A percentile compares a stretch with the other conserved stretches of the same genome.
Conservation (phyloP, 208 protist genomes). For the Leishmania turanica region DNA sequence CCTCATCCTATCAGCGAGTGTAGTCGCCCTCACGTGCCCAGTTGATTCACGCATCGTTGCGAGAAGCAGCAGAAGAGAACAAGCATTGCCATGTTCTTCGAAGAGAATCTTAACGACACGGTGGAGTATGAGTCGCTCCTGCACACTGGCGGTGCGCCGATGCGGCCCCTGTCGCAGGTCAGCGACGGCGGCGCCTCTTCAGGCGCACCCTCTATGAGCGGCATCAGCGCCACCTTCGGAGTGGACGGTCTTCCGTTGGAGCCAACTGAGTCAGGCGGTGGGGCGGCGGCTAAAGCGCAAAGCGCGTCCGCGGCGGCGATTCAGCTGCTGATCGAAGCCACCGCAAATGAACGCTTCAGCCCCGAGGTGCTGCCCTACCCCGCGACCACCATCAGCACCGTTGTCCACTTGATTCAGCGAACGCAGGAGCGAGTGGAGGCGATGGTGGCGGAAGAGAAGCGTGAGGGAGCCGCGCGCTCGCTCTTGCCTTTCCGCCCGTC, state of each 20-base stretch:
- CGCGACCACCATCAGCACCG: slow-evolving; percentile 44
- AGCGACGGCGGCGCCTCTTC: slow-evolving; percentile 33
- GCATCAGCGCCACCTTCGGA: slow-evolving; percentile 4
- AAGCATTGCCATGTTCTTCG: slow-evolving; percentile 61
- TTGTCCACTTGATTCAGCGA: slow-evolving; percentile 44
- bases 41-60: neutral
- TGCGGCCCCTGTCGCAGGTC: slow-evolving; percentile 16
- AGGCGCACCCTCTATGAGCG: slow-evolving; percentile 12
- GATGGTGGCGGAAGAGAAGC: slow-evolving; percentile 56
- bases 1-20: neutral
- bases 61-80: neutral
- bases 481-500: slow-evolving; percentile 82
- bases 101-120: slow-evolving; percentile 61
- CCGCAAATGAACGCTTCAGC: slow-evolving; percentile 78
- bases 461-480: slow-evolving; percentile 34
- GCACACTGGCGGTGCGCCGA: neutral
- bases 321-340: slow-evolving; percentile 65
- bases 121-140: slow-evolving; percentile 33
- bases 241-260: slow-evolving; percentile 10
- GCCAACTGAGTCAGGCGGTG: neutral
- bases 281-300: neutral
- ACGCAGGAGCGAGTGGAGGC: slow-evolving; percentile 42
- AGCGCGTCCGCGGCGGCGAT: slow-evolving; percentile 23
- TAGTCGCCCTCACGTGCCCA: neutral
- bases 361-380: slow-evolving; percentile 87